Evolutionary conservation across 441 rosid species (phyloP), one percentile per base, ranked within the genome.

Genomic region (Pelargonium myrrhifolium): DNA sequence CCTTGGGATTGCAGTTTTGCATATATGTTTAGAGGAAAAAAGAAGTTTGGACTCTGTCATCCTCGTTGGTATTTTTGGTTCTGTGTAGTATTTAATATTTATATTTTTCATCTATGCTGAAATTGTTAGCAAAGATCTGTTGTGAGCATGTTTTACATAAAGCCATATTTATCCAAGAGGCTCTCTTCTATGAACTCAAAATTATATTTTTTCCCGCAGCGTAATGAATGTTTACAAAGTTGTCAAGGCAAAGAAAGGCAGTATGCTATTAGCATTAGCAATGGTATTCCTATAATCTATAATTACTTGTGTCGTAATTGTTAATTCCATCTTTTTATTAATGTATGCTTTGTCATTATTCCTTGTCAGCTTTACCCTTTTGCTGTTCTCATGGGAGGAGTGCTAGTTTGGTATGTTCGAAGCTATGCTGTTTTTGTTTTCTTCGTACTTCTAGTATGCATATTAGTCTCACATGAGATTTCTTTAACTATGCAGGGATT

Each of bases 221-320:
- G 71, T 85, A 43, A 51, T 77, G 43, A 90, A 84, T 72, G 96
- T 89, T 37, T 73, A 87, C 81, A 85, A 82, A 79, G 92, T 93
- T 60, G 90, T 93, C 39, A 74, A 83, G 72, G 73, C 92, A 74
- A 84, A 89, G 79, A 93, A 89, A 71, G 89, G 96, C 80, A 93
- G 82, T 81, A 89, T 93, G 92, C 47, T 84, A 68, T 72, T 79
- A 74, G 97, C 98, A 61, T 72, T 93, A 71, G 92, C 98, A 75
- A 90, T 93, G 98, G 97, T 93, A 78, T 24, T 11, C 70, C 58
- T 66, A 8, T 21, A 67, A 65, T 22, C 14, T 66, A 64, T 21
- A 35, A 14, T 15, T 53, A 2, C 26, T 15, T 51, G 61, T 49
- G 61, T 68, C 39, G 17, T 53, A 35, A 35, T 35, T 35, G 0